phyloP scores from a whole-genome alignment of 2,329 filamentous ascomycete genomes.

The Aspergillus sp. region DNA sequence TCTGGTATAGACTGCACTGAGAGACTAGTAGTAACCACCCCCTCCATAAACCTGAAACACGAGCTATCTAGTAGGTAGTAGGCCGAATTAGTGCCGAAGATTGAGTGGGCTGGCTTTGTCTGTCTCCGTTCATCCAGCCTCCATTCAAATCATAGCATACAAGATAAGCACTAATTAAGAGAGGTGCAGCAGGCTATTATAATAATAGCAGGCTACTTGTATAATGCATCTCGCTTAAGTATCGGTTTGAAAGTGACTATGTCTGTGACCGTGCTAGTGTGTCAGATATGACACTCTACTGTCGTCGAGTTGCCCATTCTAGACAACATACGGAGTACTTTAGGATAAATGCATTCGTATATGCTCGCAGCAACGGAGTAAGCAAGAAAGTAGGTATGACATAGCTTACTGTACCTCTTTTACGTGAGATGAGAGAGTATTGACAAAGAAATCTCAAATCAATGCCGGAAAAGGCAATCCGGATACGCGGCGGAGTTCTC shows the following conservation, averaged over 20 bases:
- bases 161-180: not conserved
- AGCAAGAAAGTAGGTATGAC: not conserved
- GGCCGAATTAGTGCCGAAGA: not conserved
- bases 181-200: too few species aligned
- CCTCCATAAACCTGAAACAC: slow-evolving; percentile 1
- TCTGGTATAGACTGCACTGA: too few species aligned
- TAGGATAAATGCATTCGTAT: too few species aligned
- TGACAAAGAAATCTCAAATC: not conserved
- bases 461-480: not conserved
- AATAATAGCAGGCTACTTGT: too few species aligned
- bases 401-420: not conserved
- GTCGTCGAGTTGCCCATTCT: too few species aligned
- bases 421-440: not conserved
- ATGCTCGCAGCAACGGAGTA: too few species aligned
- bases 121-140: not conserved
- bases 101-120: not conserved
- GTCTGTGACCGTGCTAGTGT: too few species aligned
- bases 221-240: too few species aligned
- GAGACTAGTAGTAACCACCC: not conserved
- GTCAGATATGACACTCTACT: too few species aligned
- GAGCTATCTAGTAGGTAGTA: not conserved
- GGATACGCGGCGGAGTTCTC: not conserved
- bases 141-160: not conserved
- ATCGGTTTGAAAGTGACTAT: too few species aligned
- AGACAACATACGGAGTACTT: too few species aligned